phyloP scores from a whole-genome alignment of 2,329 filamentous ascomycete species.

The Aureobasidium sp. region DNA sequence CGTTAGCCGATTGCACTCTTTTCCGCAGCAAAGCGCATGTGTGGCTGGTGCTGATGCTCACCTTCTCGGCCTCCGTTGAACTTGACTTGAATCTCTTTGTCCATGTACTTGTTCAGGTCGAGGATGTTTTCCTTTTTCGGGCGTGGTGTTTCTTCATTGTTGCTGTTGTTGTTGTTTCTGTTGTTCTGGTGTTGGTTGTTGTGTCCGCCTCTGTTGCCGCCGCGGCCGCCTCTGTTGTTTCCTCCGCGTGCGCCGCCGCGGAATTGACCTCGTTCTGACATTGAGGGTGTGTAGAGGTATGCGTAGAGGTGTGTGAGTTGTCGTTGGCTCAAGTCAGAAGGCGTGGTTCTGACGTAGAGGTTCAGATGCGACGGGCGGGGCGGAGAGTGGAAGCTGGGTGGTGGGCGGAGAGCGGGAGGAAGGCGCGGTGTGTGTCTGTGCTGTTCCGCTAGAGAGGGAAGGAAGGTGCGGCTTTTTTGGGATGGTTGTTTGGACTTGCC shows the following conservation, averaged over 20 bases:
- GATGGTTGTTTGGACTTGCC: background rate
- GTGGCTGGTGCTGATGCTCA: too few species aligned
- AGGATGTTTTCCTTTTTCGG: constrained; percentile 99
- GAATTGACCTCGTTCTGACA: constrained; percentile 52
- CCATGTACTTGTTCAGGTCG: constrained; percentile 91
- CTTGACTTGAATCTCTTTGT: constrained; percentile 91
- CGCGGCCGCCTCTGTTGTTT: constrained; percentile 37
- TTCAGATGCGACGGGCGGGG: background rate
- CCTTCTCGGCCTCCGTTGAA: constrained; percentile 93
- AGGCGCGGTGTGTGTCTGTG: background rate
- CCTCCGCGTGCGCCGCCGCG: constrained; percentile 41
- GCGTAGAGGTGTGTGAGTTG: background rate
- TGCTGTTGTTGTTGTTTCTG: constrained; percentile 23
- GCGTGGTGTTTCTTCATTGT: constrained; percentile 34
- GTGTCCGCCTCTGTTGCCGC: constrained; percentile 28
- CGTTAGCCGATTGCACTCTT: too few species aligned
- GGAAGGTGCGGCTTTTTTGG: constrained; percentile 1
- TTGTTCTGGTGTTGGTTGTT: constrained; percentile 21
- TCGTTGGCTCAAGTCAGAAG: background rate
- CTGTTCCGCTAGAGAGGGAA: background rate
- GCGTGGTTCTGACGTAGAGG: constrained; percentile 7
- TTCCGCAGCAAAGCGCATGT: too few species aligned
- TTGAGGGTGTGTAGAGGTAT: constrained; percentile 25
- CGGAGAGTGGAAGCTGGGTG: background rate
- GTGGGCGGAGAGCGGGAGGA: background rate